Base-by-base conservation (phyloP, 306 rosid species). In the Alnus rubra region DNA sequence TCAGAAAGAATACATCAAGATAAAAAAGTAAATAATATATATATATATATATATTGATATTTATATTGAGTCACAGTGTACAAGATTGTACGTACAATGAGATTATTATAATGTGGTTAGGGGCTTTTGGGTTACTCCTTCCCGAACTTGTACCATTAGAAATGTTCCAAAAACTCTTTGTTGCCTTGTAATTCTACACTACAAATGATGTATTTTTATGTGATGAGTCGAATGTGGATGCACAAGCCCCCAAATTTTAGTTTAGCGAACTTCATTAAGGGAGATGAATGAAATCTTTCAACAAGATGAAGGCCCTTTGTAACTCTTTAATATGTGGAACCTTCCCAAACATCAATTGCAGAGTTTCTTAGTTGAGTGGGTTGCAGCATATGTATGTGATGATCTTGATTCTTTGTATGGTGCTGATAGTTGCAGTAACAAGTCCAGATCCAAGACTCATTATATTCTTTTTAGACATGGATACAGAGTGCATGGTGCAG, bases 61-160 rank as follows among this genome's bases (percentile, higher is more conserved):
- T 23, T 28, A 33, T 33, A 23, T 60, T 19, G 28, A 60, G 37
- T 30, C 28, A 31, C 2, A 23, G 35, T 11, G 69, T 31, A 33
- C 3, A 62, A 11, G 35, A 5, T 13, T 33, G 11, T 31, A 31
- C 12, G 8, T 62, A 14, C 5, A n/a, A 9, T 62, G n/a, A 58
- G 65, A 28, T 23, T 23, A 58, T 23, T 13, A 58, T 58, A 15
- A 15, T 68, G 31, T 68, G 52, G 50, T 3, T 67, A 14, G 30
- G 18, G 30, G 72, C 49, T 67, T 67, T 16, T 67, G 71, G 71
- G 11, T 16, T 67, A 39, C 71, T 65, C 30, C 39, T 60, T 37
- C 18, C 2, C 4, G 2, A 63, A 31, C 10, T 35, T 63, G 7
- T 14, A 31, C 69, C 1, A 6, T 13, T 31, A 31, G 39, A 33